Base-by-base conservation (phyloP, 2,329 filamentous ascomycete species). In the Thielaviopsis punctulata region DNA sequence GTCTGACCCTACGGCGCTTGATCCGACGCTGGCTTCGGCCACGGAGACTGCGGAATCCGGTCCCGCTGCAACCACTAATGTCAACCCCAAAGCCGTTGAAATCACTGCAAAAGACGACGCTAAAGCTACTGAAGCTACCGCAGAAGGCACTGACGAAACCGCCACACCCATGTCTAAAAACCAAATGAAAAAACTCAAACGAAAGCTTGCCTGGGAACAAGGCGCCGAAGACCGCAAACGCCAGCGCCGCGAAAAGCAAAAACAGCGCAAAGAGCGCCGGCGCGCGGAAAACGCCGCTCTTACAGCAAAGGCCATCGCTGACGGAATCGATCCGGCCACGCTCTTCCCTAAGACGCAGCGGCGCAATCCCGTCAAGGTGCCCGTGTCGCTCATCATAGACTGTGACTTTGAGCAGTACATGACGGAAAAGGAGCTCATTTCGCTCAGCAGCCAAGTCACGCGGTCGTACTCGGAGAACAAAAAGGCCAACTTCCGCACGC, bases 371-470 rank as follows among this genome's bases (percentile, higher is more conserved):
- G 68, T 72, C 48, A 76, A 79, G 52, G 74, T 93, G 0, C 88
- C 89, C 1, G 69, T 96, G 21, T 78, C 86, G 0, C 70, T 98
- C 58, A 73, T 98, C 55, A 70, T 98, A 57, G 92, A 98, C 68
- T 96, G 90, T 67, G 80, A 85, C 58, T 98, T 93, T 63, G 89
- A 98, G 64, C 72, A 84, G 43, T 76, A 89, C 62, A 98, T 98
- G 92, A 74, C 73, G 49, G 84, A 90, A 36, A 83, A 84, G 59
- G 92, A 98, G 67, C 72, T 85, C 25, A 80, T 89, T 52, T 95
- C 87, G 4, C 73, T 98, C 12, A 78, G 79, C 1, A 78, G 80
- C 53, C 92, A 98, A 65, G 73, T 98, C 56, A 94, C 87, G 8
- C 73, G 92, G 53, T 84, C 77, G 54, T 98, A 98, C 66, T 87